Percentiles rank a stretch among this genome's conserved stretches.
Evolutionary conservation across 306 rosid genomes (phyloP).

Genomic region (Medicago lupulina): DNA sequence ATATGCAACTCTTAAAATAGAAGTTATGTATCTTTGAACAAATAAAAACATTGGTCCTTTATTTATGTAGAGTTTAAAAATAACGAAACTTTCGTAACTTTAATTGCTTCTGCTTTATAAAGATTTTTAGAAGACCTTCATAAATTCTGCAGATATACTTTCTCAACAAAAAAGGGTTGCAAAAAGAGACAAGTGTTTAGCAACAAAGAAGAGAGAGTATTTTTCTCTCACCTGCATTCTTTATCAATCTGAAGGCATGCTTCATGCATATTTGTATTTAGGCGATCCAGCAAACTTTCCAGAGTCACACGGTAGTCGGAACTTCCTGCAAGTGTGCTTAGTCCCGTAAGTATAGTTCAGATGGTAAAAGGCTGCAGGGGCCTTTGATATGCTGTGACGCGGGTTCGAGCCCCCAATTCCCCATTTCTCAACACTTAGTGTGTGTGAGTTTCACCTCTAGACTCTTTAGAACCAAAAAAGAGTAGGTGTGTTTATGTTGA

Average conservation of each 20-base stretch:
- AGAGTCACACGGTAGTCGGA: constrained; percentile 62
- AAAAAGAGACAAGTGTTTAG: background rate
- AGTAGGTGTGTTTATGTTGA: background rate
- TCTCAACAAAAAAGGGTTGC: background rate
- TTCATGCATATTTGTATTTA: constrained; percentile 72
- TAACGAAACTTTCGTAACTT: no score
- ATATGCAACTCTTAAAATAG: no score
- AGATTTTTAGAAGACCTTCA: background rate
- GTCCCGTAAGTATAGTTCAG: no score
- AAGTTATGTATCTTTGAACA: no score
- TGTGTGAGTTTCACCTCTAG: no score
- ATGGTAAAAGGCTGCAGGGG: no score
- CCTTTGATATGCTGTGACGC: no score
- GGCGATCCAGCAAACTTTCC: constrained; percentile 78
- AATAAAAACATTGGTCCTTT: no score
- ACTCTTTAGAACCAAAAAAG: background rate
- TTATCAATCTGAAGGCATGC: constrained; percentile 78
- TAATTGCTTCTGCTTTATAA: background rate
- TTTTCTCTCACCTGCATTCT: constrained; percentile 65
- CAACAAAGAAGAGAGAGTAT: background rate
- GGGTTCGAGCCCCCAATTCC: no score
- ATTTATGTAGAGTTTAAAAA: no score
- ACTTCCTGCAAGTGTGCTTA: constrained; percentile 45
- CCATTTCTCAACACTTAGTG: no score
- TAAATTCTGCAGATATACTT: background rate